phyloP scores from a whole-genome alignment of 345 rosid genomes.

The Citrus unshiu region DNA sequence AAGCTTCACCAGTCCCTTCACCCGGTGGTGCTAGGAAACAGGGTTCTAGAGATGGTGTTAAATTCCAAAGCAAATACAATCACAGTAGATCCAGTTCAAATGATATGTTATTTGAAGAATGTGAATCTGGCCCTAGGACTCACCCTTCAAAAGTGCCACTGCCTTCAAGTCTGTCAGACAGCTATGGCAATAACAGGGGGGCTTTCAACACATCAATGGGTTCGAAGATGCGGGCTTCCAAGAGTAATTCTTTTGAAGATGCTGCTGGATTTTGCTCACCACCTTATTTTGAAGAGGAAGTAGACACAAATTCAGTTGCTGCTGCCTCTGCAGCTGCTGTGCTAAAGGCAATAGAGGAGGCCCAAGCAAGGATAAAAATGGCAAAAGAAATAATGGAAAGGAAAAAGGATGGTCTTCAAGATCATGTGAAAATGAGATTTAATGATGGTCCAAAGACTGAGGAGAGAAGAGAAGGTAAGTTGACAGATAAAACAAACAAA shows the following conservation, averaged over 20 bases:
- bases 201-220: conserved; percentile 23
- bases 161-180: conserved; percentile 25
- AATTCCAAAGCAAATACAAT: conserved; percentile 23
- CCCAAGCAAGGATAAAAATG: conserved; percentile 63
- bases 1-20: conserved; percentile 26
- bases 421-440: conserved; percentile 32
- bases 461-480: conserved; percentile 28
- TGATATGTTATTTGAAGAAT: conserved; percentile 34
- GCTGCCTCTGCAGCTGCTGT: conserved; percentile 89
- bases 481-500: conserved; percentile 31
- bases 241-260: conserved; percentile 34
- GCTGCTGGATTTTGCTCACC: conserved; percentile 46
- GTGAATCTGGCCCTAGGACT: conserved; percentile 30
- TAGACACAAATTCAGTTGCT: conserved; percentile 74
- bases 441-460: conserved; percentile 29
- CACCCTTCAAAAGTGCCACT: conserved; percentile 28
- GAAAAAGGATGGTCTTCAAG: conserved; percentile 51
- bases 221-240: conserved; percentile 29
- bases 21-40: conserved; percentile 16
- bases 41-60: conserved; percentile 17
- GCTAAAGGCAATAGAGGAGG: conserved; percentile 83
- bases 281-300: conserved; percentile 57
- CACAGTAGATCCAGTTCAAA: conserved; percentile 31
- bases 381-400: conserved; percentile 80
- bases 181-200: conserved; percentile 17